Evolutionary conservation across 2,329 filamentous ascomycete species (phyloP), one percentile per base, ranked within the genome.

Genomic region (Fusarium kyushuense): DNA sequence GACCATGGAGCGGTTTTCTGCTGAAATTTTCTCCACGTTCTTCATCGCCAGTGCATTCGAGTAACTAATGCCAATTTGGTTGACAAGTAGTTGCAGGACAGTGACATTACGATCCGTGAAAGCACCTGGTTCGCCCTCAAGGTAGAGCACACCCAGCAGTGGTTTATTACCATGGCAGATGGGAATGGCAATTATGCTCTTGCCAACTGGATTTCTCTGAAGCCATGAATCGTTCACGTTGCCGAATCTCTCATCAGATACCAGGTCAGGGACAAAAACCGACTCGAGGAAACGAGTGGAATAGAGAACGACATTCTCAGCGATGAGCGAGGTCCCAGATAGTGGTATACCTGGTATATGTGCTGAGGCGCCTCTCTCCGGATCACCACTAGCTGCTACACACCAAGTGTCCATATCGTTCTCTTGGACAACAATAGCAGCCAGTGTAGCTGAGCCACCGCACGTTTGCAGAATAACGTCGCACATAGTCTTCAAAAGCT

Each of bases 381-480:
- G 89, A 65, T 92, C 88, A 3, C 90, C 91, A 60, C 90, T 90
- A 6, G 91, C 91, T 21, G 91, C 91, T 29, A 94, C 87, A 69
- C 86, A 90, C 91, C 91, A 94, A 30, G 81, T 81, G n/a, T 81
- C 79, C 5, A 82, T 80, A 38, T 87, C 86, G 45, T 89, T 86
- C 58, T 92, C 90, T 71, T 92, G 89, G 11, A 93, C 88, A 23
- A 93, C 84, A 54, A 95, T 91, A 16, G 90, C 91, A 19, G 90
- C 91, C 8, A 91, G 82, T 3, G 90, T 90, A 11, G 90, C 91
- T 10, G 87, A 84, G 32, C 87, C 87, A 38, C 91, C 91, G 52
- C 91, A 93, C 1, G 90, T 93, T 70, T 94, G 90, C 27, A 94
- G 78, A 48, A 94, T 92, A 65, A 94, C 92, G 64, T 93, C 89